Evolutionary conservation across 108 stramenopile species (phyloP), one percentile per base, ranked within the genome.

Genomic region (Pseudonitzschia pungens): DNA sequence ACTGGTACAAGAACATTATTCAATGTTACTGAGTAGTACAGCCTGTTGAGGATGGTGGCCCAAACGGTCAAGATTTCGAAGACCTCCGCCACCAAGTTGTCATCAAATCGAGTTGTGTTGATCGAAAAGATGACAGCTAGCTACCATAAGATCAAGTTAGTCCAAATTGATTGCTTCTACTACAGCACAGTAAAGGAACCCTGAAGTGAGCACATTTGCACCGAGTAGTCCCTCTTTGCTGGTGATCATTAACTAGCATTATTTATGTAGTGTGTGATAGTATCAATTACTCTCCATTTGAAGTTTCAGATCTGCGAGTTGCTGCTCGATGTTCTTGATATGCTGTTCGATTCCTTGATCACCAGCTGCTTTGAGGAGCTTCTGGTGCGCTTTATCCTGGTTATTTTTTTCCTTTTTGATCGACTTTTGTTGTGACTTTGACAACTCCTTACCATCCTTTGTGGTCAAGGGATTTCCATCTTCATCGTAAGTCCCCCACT

Each of bases 291-390:
- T 55, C 20, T 55, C 54, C 26, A 26, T 21, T 20, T 22, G 26
- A 55, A 55, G n/a, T 55, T 55, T 55, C 54, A 55, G 24, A 9
- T 55, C 75, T 29, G 73, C 73, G 16, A 82, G 69, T 71, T 88
- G 77, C 52, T 78, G 75, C 40, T 82, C 71, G 63, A 88, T 57
- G 22, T 78, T 71, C 26, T 28, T 40, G 55, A 80, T 70, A 60
- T 86, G 84, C 22, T 75, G 64, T 24, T 83, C 74, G 26, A 88
- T 79, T 16, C 85, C 87, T 14, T 45, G 32, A 16, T 86, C 85
- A 15, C 75, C 81, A 10, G 78, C 78, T 26, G 78, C 42, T 36
- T 73, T 74, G 41, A 70, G 40, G 5, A 79, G 69, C 63, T 79
- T 79, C 21, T 70, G 72, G 31, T 54, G 50, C 14, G 78, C 78